These are phyloP conservation scores for Lavandula angustifolia DNA, from an alignment of 257 asterid genomes.

Conservation along the genomic window DNA sequence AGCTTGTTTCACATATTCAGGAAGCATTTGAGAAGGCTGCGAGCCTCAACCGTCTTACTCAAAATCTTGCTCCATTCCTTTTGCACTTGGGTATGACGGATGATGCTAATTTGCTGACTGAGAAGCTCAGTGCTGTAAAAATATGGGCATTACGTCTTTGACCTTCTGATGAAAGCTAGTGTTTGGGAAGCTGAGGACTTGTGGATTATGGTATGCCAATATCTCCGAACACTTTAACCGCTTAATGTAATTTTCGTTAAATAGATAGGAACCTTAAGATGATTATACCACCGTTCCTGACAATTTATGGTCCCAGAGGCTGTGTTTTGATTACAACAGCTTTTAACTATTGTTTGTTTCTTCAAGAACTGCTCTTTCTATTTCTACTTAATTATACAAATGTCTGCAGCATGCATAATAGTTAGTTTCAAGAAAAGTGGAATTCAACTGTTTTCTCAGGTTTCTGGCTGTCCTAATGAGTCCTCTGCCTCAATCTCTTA, in stretches of 20 bases:
- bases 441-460: not conserved
- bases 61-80: slow-evolving; percentile 77
- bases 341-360: slow-evolving; percentile 22
- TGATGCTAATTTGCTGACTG: slow-evolving; percentile 61
- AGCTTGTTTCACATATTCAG: slow-evolving; percentile 62
- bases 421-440: not conserved
- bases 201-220: slow-evolving; percentile 84
- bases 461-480: not conserved
- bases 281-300: not conserved
- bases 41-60: slow-evolving; percentile 56
- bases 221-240: slow-evolving; percentile 15
- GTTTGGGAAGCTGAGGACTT: slow-evolving; percentile 66
- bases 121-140: slow-evolving; percentile 59
- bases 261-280: not conserved
- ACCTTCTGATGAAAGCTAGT: slow-evolving; percentile 52
- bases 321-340: slow-evolving; percentile 1
- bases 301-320: not conserved
- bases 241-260: not conserved
- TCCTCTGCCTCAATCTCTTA: no score
- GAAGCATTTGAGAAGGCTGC: slow-evolving; percentile 71
- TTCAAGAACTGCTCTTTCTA: not conserved
- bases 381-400: not conserved
- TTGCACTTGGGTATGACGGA: slow-evolving; percentile 55
- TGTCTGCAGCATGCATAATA: not conserved
- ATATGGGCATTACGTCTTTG: slow-evolving; percentile 51